Conservation (phyloP, 106 monocot species). For the Allium sativum region DNA sequence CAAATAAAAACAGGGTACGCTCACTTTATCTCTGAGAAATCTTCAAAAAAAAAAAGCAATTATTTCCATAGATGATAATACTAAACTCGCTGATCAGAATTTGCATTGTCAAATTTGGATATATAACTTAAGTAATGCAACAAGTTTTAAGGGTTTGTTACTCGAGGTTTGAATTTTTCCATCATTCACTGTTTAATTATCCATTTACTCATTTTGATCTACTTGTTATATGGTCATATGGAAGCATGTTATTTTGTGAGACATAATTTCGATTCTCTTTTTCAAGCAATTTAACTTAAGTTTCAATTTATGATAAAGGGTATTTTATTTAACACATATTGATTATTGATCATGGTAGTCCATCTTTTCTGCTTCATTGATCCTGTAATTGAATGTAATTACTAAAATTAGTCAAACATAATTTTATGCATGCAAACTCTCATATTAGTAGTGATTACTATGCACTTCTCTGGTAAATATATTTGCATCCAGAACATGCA, state of each 20-base stretch:
- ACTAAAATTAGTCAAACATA: not conserved
- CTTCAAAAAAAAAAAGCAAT: slow-evolving; percentile 39
- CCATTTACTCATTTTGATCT: too few relatives aligned
- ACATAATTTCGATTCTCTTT: too few relatives aligned
- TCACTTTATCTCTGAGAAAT: too few relatives aligned
- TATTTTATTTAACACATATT: too few relatives aligned
- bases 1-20: too few relatives aligned
- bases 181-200: too few relatives aligned
- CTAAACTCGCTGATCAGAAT: slow-evolving; percentile 21
- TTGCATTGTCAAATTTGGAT: slow-evolving; percentile 43
- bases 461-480: slow-evolving; percentile 61
- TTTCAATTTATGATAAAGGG: too few relatives aligned
- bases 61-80: slow-evolving; percentile 48
- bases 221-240: too few relatives aligned
- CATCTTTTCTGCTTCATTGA: not conserved
- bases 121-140: slow-evolving; percentile 40
- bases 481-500: slow-evolving; percentile 58
- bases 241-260: too few relatives aligned
- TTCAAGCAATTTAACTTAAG: too few relatives aligned
- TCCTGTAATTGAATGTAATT: too few relatives aligned
- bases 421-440: slow-evolving; percentile 35
- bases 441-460: slow-evolving; percentile 33
- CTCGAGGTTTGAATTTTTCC: slow-evolving; percentile 58
- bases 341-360: too few relatives aligned
- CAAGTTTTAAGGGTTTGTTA: slow-evolving; percentile 36